Conservation (phyloP, 176 grass and related monocot species). For the Thalia dealbata region DNA sequence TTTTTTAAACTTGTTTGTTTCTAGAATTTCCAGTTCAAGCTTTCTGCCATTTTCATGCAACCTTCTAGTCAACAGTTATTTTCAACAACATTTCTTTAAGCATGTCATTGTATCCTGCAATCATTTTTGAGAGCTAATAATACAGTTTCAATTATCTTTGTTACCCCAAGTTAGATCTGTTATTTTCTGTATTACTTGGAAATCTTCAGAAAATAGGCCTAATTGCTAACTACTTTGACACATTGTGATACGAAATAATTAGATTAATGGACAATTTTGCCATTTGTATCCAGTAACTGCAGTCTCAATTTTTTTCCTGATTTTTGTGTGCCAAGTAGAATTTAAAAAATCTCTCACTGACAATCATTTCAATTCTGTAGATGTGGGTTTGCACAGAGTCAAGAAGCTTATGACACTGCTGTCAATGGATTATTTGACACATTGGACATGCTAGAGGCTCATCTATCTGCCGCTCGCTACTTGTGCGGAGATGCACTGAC, state of each 20-base stretch:
- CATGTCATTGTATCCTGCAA: not conserved
- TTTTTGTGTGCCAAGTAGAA: not conserved
- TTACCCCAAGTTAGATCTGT: not conserved
- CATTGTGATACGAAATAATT: not conserved
- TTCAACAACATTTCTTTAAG: not conserved
- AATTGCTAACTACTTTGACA: not conserved
- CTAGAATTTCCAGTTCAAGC: not conserved
- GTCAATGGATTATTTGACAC: conserved; percentile 49
- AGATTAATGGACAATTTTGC: not conserved
- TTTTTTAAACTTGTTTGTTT: not conserved
- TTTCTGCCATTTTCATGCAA: not conserved
- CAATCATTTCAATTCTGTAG: conserved; percentile 13
- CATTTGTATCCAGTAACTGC: not conserved
- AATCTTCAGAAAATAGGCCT: not conserved
- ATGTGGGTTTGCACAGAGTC: conserved; percentile 94
- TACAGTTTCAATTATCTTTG: not conserved
- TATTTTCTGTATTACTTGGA: not conserved
- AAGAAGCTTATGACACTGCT: conserved; percentile 64
- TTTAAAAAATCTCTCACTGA: conserved; percentile 1
- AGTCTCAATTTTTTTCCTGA: not conserved
- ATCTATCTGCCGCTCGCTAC: conserved; percentile 53
- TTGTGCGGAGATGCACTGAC: conserved; percentile 60
- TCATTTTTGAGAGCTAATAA: not conserved
- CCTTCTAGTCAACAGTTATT: not conserved
- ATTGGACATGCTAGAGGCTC: conserved; percentile 53